Conservation (phyloP, 805 yeast genomes). For the Trichomonascus vanleenenianus region DNA sequence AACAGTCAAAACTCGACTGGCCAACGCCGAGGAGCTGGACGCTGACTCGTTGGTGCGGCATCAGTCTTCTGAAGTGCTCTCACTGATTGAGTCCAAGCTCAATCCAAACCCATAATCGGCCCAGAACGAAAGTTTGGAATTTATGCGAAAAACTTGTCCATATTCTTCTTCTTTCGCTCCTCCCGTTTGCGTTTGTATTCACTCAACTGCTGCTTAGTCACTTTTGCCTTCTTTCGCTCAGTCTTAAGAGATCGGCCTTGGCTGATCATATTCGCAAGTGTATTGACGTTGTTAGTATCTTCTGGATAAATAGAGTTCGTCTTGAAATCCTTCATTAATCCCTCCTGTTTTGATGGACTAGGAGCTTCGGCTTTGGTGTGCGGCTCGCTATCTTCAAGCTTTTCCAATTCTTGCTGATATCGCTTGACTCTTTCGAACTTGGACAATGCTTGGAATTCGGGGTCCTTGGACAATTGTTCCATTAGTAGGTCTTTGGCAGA, state of each 20-base stretch:
- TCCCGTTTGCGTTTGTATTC: constrained; percentile 14
- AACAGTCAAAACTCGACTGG: constrained; percentile 14
- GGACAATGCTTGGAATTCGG: constrained; percentile 7
- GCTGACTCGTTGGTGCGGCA: constrained; percentile 27
- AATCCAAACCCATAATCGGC: neutral
- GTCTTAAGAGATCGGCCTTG: constrained; percentile 3
- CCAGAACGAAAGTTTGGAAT: too few relatives aligned
- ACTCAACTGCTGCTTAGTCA: constrained; percentile 18
- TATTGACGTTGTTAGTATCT: neutral
- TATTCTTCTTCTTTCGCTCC: constrained; percentile 18
- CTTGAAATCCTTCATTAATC: neutral
- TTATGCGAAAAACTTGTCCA: constrained; percentile 1
- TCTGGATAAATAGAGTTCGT: neutral
- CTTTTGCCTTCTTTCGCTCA: constrained; percentile 13
- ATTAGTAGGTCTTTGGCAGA: neutral
- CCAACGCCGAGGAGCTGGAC: constrained; percentile 20
- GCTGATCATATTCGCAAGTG: neutral
- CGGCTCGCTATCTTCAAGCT: neutral
- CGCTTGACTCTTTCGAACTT: constrained; percentile 10
- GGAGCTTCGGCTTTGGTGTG: neutral
- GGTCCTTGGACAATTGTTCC: constrained; percentile 10
- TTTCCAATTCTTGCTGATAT: constrained; percentile 3
- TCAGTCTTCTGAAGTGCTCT: constrained; percentile 19
- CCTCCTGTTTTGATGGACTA: neutral
- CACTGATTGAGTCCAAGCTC: neutral